Evolutionary conservation across 2,329 filamentous ascomycete species (phyloP), one percentile per base, ranked within the genome.

Genomic region (Colletotrichum aenigma): DNA sequence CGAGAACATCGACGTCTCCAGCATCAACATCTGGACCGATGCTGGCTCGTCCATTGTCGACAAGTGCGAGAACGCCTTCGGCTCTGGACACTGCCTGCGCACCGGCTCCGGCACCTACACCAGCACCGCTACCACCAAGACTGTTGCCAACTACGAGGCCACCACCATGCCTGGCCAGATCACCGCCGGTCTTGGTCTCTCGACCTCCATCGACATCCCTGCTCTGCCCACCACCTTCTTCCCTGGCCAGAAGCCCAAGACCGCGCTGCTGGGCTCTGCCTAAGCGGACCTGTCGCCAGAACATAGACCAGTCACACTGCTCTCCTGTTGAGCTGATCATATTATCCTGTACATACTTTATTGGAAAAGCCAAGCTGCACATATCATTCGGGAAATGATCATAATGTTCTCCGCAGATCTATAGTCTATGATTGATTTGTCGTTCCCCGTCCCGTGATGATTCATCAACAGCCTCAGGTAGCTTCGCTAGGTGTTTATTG

Each of bases 1-100:
- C 83, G 88, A 85, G 4, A 87, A 87, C 69, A 85, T 91, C 76
- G 85, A 82, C 18, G 86, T 91, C 74, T 82, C 82, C 6, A 86
- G 91, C 79, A 87, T 91, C 76, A 82, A 85, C 38, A 89, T 92
- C 81, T 89, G 88, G 87, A 89, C 88, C 7, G 88, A 89, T 70
- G 77, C 81, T 1, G 87, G 87, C n/a, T 80, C 66, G 71, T 80
- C 79, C 70, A 83, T 86, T 74, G 81, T 79, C 18, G 87, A 90
- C 78, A 79, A 80, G 26, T 91, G 90, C 81, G 81, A 84, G 43
- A 89, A 84, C 76, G 89, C 86, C 2, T 91, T 88, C 76, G 87
- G 88, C 6, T 79, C 79, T 4, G 87, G 89, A 5, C 85, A 83
- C 21, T 91, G 89, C 68, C 65, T 78, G 34, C 69, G 73, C 24